Conservation (phyloP, 2,329 filamentous ascomycete genomes). For the Colletotrichum sp. region DNA sequence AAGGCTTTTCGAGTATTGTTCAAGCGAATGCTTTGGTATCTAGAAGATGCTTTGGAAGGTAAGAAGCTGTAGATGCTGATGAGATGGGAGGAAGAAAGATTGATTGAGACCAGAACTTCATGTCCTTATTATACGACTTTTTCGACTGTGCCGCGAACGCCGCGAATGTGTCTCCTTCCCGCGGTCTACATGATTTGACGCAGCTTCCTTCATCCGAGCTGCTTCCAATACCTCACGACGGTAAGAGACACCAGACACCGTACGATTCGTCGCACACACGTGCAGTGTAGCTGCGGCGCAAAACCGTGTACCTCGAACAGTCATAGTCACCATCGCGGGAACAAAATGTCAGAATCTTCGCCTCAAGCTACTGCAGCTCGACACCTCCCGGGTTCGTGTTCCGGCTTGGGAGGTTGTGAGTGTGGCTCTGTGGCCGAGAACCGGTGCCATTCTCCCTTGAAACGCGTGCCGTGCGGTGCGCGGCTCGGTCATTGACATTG, state of each 20-base stretch:
- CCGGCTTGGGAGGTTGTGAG: not conserved
- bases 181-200: not conserved
- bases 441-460: not conserved
- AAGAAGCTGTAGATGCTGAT: not conserved
- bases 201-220: conserved; percentile 5
- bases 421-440: not conserved
- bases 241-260: not conserved
- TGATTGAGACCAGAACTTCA: not conserved
- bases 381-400: not conserved
- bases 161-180: not conserved
- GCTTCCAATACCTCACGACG: not conserved
- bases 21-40: not conserved
- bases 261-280: not conserved
- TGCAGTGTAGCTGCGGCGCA: not conserved
- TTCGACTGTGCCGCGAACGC: not conserved
- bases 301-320: not conserved
- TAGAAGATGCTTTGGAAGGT: not conserved
- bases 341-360: not conserved
- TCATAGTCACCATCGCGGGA: not conserved
- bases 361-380: not conserved
- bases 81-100: not conserved
- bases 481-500: not conserved
- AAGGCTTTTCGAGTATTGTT: not conserved
- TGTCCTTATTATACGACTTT: conserved; percentile 2
- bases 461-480: conserved; percentile 12